Evolutionary conservation across 441 rosid genomes (phyloP), one percentile per base, ranked within the genome.

Genomic region (Populus hybrid): DNA sequence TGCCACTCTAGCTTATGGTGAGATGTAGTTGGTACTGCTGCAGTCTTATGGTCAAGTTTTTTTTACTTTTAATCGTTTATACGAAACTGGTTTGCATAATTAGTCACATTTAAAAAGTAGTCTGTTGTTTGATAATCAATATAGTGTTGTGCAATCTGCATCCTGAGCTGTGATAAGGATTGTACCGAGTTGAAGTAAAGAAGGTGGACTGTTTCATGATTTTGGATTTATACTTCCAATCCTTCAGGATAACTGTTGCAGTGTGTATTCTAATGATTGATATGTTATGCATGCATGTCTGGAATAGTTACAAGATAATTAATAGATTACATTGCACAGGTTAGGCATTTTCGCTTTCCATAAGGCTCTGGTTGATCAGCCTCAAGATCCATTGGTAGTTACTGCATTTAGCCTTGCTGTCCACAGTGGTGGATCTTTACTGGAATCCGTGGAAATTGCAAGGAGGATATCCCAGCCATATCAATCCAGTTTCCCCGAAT

Each of bases 1-100:
- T 91, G 97, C 84, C 96, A 91, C 81, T 72, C 88, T 81, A 85
- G 89, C 85, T 88, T 93, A 86, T 91, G 94, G 96, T 93, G 86
- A 82, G 84, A 73, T 2, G 14, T 42, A 42, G 50, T 2, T 53
- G 61, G n/a, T 53, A 16, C 8, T 50, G 21, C 61, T 53, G 7
- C 61, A 53, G 0, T 16, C 21, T 0, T 18, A 18, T 53, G 61
- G 21, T 53, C 61, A 53, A 53, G 18, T 14, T 5, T 18, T 42
- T 18, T 5, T 53, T 18, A 53, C 61, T 18, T 53, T 53, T 18
- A 16, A 53, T 53, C 3, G 1, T 53, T 53, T 53, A 53, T 18
- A 53, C 3, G 8, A 53, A 53, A 9, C 21, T 18, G 61, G 61
- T 53, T 53, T 53, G 61, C n/a, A 50, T 50, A 14, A 53, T 53